phyloP scores from a whole-genome alignment of 441 rosid species.

The Populus hybrid region DNA sequence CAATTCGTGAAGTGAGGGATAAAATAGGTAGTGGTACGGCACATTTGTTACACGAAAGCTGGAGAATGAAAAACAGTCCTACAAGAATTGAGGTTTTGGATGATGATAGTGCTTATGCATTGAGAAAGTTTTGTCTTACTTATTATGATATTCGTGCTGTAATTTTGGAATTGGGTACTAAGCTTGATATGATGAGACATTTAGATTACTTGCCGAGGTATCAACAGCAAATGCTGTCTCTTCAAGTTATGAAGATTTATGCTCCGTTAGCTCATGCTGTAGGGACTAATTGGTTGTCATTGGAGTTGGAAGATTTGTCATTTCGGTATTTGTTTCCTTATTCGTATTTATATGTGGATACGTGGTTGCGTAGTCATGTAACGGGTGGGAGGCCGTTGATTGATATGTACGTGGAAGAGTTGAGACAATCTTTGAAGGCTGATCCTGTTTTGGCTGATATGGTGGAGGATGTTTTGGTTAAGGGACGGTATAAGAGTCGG shows the following conservation, averaged over 20 bases:
- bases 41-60: constrained; percentile 79
- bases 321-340: constrained; percentile 79
- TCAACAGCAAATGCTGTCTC: constrained; percentile 68
- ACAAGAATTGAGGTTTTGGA: constrained; percentile 63
- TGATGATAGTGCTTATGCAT: constrained; percentile 73
- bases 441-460: constrained; percentile 51
- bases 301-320: constrained; percentile 91
- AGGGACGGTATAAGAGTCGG: constrained; percentile 82
- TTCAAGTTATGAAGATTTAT: constrained; percentile 73
- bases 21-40: constrained; percentile 76
- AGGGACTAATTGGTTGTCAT: constrained; percentile 59
- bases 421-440: constrained; percentile 51
- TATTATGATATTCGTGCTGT: constrained; percentile 91
- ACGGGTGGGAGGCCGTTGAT: constrained; percentile 61
- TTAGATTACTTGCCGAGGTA: constrained; percentile 77
- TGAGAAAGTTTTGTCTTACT: constrained; percentile 84
- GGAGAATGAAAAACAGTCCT: constrained; percentile 70
- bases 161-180: constrained; percentile 65
- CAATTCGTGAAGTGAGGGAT: constrained; percentile 63
- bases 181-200: constrained; percentile 92
- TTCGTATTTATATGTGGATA: constrained; percentile 75
- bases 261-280: constrained; percentile 93
- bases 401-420: constrained; percentile 58
- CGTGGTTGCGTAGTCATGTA: constrained; percentile 78
- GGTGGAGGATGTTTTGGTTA: constrained; percentile 63